Evolutionary conservation across 1,139 yeast genomes (phyloP), one percentile per base, ranked within the genome.

Genomic region (Arxiozyma heterogenica): DNA sequence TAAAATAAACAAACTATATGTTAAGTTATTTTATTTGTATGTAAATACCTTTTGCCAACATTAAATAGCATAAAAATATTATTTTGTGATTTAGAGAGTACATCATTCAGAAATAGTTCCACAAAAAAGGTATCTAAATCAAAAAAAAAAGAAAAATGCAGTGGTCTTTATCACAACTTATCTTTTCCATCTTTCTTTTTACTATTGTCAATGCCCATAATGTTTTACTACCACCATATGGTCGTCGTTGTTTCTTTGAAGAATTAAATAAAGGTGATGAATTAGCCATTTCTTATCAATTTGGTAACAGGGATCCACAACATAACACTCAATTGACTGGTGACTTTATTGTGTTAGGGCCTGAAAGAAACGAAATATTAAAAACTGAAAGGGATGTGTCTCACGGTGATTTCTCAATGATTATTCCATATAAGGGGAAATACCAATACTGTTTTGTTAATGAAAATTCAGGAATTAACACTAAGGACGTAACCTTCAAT

Each of bases 401-500:
- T 44, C 95, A 90, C 68, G 97, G 96, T 51, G 96, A 89, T 59
- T 82, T 83, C 57, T 75, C 82, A 25, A 72, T 87, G 58, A 80
- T 75, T 58, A 93, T 95, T 54, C 73, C 78, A 51, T 69, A 75
- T 55, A 71, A 74, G 54, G 98, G 98, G 53, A 86, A 84, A 67
- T 87, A 83, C 75, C 79, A 82, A 61, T 93, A 88, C 77, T 93
- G 98, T 73, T 93, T 93, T 76, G 81, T 91, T 60, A 93, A 93
- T 71, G 97, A 90, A 69, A 82, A 80, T 64, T 76, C 87, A 17
- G 77, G 81, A 42, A 71, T 84, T 56, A 82, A 79, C 54, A 89
- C 93, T 56, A 84, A 89, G 71, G 98, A 93, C 68, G 96, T 93
- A 47, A 85, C 96, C 1, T 93, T 93, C 78, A 93, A 93, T 71